Base-by-base conservation (phyloP, 805 yeast species). In the Saccharomycodes ludwigii region DNA sequence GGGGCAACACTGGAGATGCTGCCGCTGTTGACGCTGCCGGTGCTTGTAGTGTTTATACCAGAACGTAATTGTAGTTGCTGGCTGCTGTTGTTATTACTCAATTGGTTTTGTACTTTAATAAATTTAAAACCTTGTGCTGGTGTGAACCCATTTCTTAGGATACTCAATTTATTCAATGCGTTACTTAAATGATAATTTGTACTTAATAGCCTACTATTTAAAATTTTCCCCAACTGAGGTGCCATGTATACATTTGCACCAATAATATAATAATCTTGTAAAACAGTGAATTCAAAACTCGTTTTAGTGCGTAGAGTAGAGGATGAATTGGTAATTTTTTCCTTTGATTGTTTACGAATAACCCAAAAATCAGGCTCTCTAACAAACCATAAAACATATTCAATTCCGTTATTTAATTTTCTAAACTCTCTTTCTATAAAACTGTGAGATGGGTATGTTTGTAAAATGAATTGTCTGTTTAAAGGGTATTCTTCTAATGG, bases 341-440 rank as follows among this genome's bases (percentile, higher is more conserved):
- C 97, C 59, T 28, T 71, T 58, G 24, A 22, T 50, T 88, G 96
- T 48, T 86, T 85, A 35, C 93, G 65, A 7, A 88, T 71, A 18
- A 88, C 66, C 96, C 97, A 91, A 42, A 84, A 72, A 46, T 84
- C 95, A 0, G 96, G 97, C 43, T 86, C 97, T 24, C 84, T 61
- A 2, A 76, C 73, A 38, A 69, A 62, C 0, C 75, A 75, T 6
- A 91, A 66, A 2, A 82, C 73, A 46, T 82, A 91, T 55, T 91
- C 98, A 1, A 76, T 54, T 0, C 99, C 99, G 12, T 34, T 31
- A 18, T 66, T 70, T 82, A 91, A 76, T 40, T 79, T 81, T 33
- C 62, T 54, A 38, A 91, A 64, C 44, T 80, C 83, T 18, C 63
- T 56, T 36, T 71, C 73, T 20, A 68, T 48, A 35, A 58, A 56